These are phyloP conservation scores for Xylariomycetidae sp. DNA, from an alignment of 2,329 filamentous ascomycete species.

Conservation along the genomic window DNA sequence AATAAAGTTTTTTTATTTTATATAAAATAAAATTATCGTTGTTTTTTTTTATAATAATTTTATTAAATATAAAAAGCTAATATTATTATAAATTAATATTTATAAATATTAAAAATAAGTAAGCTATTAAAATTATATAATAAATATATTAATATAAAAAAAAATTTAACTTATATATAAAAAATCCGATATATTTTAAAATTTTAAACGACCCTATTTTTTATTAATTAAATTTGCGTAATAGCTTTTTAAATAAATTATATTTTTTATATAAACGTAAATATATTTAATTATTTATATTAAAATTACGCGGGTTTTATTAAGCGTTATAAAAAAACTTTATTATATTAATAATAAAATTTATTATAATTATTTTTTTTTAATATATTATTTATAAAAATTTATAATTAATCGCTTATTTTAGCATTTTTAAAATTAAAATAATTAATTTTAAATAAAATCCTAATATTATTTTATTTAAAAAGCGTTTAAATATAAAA, in stretches of 20 bases:
- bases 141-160: constrained; percentile 1
- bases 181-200: not conserved
- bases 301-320: too few species aligned
- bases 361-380: constrained; percentile 1
- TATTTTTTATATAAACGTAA: constrained; percentile 1
- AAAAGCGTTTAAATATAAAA: not conserved
- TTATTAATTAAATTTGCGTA: not conserved
- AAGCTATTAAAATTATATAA: not conserved
- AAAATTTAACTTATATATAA: constrained; percentile 2
- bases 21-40: constrained; percentile 1
- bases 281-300: constrained; percentile 1
- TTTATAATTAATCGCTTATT: not conserved
- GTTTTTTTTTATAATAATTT: not conserved
- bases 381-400: constrained; percentile 1
- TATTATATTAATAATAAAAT: too few species aligned
- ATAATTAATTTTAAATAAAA: not conserved
- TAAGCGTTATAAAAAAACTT: too few species aligned
- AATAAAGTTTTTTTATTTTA: constrained; percentile 2
- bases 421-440: constrained; percentile 4
- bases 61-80: not conserved
- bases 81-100: constrained; percentile 2
- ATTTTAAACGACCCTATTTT: not conserved
- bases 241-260: constrained; percentile 2
- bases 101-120: not conserved
- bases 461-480: not conserved